Evolutionary conservation across 495 filamentous ascomycete species (phyloP), one percentile per base, ranked within the genome.

Genomic region (Podospora pseudocomata): DNA sequence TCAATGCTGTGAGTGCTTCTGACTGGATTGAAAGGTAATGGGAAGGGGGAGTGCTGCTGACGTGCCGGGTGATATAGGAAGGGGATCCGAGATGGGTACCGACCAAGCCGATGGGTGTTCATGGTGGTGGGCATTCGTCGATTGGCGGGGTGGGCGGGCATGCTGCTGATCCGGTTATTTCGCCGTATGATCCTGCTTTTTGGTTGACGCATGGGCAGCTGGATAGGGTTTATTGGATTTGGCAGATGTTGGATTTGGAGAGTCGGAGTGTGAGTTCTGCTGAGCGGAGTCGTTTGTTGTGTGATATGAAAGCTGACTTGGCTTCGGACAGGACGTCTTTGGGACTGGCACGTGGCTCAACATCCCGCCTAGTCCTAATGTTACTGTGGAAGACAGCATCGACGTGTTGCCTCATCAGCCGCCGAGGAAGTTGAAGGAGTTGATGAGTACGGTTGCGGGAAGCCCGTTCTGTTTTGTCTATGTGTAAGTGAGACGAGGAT

Each of bases 141-240:
- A 74, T 76, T 49, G 69, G 66, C 2, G 67, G 61, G 4, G 73
- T 76, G 49, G 69, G 66, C 1, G 74, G 74, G 2, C 72, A 74
- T 60, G 77, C 80, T 6, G 84, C 83, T 2, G 89, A 90, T 74
- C 72, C 87, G 49, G 90, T 82, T 69, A 81, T 79, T 20, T 86
- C 82, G 32, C 84, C 88, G 3, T 86, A 86, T 6, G 90, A 92
- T 67, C 89, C 89, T 6, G 83, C 80, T 15, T 92, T 92, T 77
- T 92, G 80, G 71, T 81, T 89, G 23, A 90, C 92, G 75, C 90
- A 92, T 74, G 83, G 78, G 19, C 85, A 86, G 83, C 79, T 92
- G 63, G 90, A 92, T 74, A 86, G 87, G 18, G 63, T 87, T 4
- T 92, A 84, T 80, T 89, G 87, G 85, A 87, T 88, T 28, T 92